Base-by-base conservation (phyloP, 1,284 basidiomycete species). In the Tremellales sp. region DNA sequence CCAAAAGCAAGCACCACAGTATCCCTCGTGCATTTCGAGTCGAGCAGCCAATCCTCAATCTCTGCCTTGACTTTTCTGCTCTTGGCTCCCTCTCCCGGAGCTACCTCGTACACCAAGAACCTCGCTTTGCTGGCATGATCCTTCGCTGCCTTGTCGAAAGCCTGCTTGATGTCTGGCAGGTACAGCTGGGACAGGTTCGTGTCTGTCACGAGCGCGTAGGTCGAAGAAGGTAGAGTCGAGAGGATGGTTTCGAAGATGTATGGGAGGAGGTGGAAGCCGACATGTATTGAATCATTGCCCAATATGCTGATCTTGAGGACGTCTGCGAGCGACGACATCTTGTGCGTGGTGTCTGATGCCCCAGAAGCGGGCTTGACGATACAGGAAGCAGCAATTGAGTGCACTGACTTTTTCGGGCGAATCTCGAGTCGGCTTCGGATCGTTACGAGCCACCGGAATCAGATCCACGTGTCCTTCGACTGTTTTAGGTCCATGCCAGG, bases 131-230 rank as follows among this genome's bases (percentile, higher is more conserved):
- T 67, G 19, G 65, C 64, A 49, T 67, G 63, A 13, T 68, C 65
- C 35, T 67, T 56, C 46, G 80, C 67, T 47, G 76, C 78, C 2
- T 67, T 57, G n/a, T 79, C 68, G 65, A 96, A 93, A 15, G 84
- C 84, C 26, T 76, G 62, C 53, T 84, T 76, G 69, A 94, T 85
- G 3, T 79, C 74, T 3, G 77, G 58, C 40, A 94, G 82, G 74
- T 93, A 86, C 56, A 90, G 80, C 2, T 78, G 79, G 0, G 87
- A 88, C 64, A 98, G 83, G 73, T 93, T 84, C 31, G 86, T 84
- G 75, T 98, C 94, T 37, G 93, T 97, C 74, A 98, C 77, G 59
- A 98, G 81, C 64, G 92, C 87, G 76, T 97, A 98, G 49, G 88
- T 84, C 8, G 91, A 89, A 0, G 92, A 87, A 0, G 85, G 81